Conservation (phyloP, 2,329 filamentous ascomycete genomes). For the Hymenoscyphus scutula region DNA sequence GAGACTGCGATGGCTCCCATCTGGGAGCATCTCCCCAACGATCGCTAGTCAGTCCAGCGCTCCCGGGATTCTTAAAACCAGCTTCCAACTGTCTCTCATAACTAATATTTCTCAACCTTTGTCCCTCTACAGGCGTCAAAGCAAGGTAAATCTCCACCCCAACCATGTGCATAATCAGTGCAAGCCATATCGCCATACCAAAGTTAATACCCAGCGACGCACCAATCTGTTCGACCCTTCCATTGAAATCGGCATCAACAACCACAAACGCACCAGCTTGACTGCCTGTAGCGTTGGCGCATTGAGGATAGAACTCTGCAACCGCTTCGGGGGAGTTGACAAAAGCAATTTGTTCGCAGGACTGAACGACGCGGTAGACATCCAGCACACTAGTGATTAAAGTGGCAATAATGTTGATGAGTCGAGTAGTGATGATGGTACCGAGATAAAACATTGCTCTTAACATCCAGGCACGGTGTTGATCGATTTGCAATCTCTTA, state of each 20-base stretch:
- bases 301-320: constrained; percentile 10
- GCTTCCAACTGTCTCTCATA: constrained; percentile 55
- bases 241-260: not conserved
- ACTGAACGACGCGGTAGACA: constrained; percentile 39
- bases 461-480: constrained; percentile 65
- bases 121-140: constrained; percentile 50
- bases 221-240: constrained; percentile 9
- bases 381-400: constrained; percentile 38
- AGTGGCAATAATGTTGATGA: constrained; percentile 46
- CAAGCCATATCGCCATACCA: constrained; percentile 52
- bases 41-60: constrained; percentile 46
- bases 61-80: constrained; percentile 49
- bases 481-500: constrained; percentile 58
- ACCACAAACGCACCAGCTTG: not conserved
- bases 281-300: not conserved
- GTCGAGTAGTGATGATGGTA: constrained; percentile 50
- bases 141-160: constrained; percentile 42
- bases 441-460: constrained; percentile 51
- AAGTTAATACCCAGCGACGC: constrained; percentile 41
- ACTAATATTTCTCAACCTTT: constrained; percentile 52
- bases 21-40: constrained; percentile 38
- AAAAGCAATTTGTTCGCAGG: constrained; percentile 50
- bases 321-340: constrained; percentile 24
- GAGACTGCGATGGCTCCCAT: constrained; percentile 5
- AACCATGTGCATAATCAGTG: constrained; percentile 49